These are phyloP conservation scores for Erythrophleum ivorense DNA, from an alignment of 331 rosid genomes.

Conservation along the genomic window DNA sequence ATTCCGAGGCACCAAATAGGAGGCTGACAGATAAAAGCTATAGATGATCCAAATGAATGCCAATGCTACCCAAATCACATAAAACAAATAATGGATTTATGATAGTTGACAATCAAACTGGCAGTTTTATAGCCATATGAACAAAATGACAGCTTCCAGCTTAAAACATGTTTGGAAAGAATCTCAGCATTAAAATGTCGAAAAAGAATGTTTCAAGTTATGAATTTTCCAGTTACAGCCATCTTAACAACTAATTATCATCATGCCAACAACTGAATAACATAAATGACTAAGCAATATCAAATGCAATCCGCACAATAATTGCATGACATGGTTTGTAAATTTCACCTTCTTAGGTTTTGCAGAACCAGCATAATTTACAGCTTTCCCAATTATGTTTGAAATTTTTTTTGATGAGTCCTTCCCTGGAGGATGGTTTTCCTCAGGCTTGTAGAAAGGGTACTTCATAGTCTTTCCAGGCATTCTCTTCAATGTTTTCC, in stretches of 20 bases:
- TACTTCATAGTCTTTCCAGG: conserved; percentile 70
- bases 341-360: conserved; percentile 76
- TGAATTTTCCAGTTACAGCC: conserved; percentile 8
- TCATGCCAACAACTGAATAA: conserved; percentile 23
- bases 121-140: conserved; percentile 15
- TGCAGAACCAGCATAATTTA: conserved; percentile 85
- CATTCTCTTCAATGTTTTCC: conserved; percentile 77
- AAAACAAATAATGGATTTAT: conserved; percentile 14
- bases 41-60: conserved; percentile 14
- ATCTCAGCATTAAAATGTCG: not conserved
- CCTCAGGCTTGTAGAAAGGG: conserved; percentile 93
- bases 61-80: conserved; percentile 23
- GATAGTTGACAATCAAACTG: conserved; percentile 28
- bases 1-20: conserved; percentile 2
- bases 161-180: conserved; percentile 22
- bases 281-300: conserved; percentile 22
- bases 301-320: conserved; percentile 6
- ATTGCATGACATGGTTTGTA: conserved; percentile 37
- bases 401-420: conserved; percentile 91
- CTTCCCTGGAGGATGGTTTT: conserved; percentile 94
- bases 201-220: not conserved
- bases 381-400: conserved; percentile 90
- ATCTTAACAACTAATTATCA: conserved; percentile 37
- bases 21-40: conserved; percentile 12
- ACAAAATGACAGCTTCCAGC: conserved; percentile 29